phyloP scores from a whole-genome alignment of 1,284 basidiomycete species.

The Gastroboletus turbinatus region DNA sequence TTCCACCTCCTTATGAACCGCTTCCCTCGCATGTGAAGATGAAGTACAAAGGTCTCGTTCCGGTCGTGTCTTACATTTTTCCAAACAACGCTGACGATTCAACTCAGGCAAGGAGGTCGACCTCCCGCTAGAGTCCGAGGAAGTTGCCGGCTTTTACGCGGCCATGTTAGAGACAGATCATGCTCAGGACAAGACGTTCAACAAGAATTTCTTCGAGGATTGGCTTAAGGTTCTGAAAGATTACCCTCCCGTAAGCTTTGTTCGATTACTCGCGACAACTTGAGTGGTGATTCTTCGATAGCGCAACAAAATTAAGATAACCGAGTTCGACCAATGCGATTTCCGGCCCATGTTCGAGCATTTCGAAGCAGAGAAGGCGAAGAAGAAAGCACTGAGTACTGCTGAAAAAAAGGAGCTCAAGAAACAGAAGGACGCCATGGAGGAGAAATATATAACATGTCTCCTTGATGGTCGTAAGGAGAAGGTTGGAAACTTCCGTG shows the following conservation, averaged over 20 bases:
- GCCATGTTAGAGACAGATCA: conserved; percentile 94
- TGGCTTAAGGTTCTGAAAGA: conserved; percentile 79
- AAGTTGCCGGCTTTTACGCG: conserved; percentile 96
- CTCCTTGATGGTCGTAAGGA: conserved; percentile 94
- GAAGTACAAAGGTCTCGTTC: conserved; percentile 84
- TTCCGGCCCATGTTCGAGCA: conserved; percentile 95
- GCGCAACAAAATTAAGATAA: conserved; percentile 77
- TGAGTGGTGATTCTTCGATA: conserved; percentile 30
- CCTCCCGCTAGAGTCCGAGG: conserved; percentile 87
- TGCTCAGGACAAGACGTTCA: conserved; percentile 86
- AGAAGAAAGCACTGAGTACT: conserved; percentile 84
- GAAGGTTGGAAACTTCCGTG: conserved; percentile 97
- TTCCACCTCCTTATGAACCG: conserved; percentile 92
- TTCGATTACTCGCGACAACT: conserved; percentile 2
- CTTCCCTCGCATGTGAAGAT: conserved; percentile 88
- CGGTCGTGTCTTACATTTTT: conserved; percentile 8
- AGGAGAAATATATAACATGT: conserved; percentile 85
- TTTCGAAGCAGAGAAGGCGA: conserved; percentile 89
- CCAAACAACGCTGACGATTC: conserved; percentile 14
- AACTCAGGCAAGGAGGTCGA: conserved; percentile 71
- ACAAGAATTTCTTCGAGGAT: conserved; percentile 95
- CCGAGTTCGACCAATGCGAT: conserved; percentile 82
- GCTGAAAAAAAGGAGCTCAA: conserved; percentile 91
- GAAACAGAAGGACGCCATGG: conserved; percentile 80
- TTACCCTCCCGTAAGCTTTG: conserved; percentile 78